Conservation (phyloP, 768 basidiomycete species). For the Hortiboletus campestris region DNA sequence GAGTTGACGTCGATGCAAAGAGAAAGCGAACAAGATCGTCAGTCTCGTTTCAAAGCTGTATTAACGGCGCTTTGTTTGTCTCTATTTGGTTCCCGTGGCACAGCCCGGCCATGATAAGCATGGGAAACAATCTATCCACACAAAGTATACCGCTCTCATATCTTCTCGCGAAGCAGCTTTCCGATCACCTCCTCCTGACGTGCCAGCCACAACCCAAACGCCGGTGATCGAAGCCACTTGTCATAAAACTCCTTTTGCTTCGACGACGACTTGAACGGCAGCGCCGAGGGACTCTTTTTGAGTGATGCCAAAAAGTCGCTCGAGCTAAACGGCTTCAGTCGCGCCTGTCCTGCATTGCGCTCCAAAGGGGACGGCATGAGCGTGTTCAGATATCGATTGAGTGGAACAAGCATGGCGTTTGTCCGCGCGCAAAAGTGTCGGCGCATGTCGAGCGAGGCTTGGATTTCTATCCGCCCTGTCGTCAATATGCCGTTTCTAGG, state of each 20-base stretch:
- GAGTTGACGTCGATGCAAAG: slow-evolving; percentile 12
- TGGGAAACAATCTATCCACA: neutral
- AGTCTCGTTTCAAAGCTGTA: slow-evolving; percentile 9
- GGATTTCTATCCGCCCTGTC: slow-evolving; percentile 44
- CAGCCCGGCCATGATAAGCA: neutral
- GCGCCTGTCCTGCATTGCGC: slow-evolving; percentile 25
- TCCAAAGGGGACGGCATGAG: slow-evolving; percentile 73
- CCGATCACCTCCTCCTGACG: slow-evolving; percentile 72
- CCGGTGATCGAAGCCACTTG: slow-evolving; percentile 69
- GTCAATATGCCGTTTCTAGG: neutral
- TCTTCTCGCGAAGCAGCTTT: slow-evolving; percentile 42
- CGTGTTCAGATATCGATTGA: slow-evolving; percentile 88
- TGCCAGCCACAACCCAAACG: slow-evolving; percentile 79
- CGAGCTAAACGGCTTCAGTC: slow-evolving; percentile 70
- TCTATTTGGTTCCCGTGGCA: slow-evolving; percentile 28
- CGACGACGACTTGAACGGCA: slow-evolving; percentile 70
- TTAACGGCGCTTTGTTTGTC: slow-evolving; percentile 24
- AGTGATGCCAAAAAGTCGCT: slow-evolving; percentile 70
- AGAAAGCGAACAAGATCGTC: slow-evolving; percentile 10
- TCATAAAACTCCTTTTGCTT: slow-evolving; percentile 76
- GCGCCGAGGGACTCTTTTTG: slow-evolving; percentile 62
- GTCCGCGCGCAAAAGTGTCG: slow-evolving; percentile 85
- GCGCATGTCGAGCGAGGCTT: slow-evolving; percentile 64
- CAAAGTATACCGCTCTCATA: neutral
- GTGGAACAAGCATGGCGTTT: slow-evolving; percentile 80